Base-by-base conservation (phyloP, 202 grass and related monocot species). In the Carex arenaria region DNA sequence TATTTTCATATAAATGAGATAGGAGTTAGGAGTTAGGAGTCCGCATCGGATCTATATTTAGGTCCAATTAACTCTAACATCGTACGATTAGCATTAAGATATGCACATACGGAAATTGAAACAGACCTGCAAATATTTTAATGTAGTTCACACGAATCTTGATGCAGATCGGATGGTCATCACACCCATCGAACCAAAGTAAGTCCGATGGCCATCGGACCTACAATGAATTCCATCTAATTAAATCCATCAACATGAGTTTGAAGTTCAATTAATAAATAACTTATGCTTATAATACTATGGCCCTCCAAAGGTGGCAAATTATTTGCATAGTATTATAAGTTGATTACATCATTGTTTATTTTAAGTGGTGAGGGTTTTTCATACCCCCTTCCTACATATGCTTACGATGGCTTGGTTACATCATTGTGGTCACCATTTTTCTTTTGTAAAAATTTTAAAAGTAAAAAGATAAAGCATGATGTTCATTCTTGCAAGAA, bases 401-500 rank as follows among this genome's bases (percentile, higher is more conserved):
- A 8, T 43, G 42, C 42, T 8, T 43, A 43, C 5, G 42, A 43
- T 7, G 42, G 42, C 42, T 72, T 72, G 69, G 53, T 73, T 52
- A 52, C 20, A 73, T 73, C 70, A 53, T 53, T 52, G 70, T 15
- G 1, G 51, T 28, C 45, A 73, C 52, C 1, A 28, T 14, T 72
- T 51, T 13, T 52, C 22, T 26, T 72, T 66, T 67, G 5, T 67
- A 20, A 45, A 51, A 26, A 52, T 51, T 57, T 14, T 7, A 51
- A 72, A 72, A 72, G 69, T 73, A 53, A 73, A 52, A 73, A 53
- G 22, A 17, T 5, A 12, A 52, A 73, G 22, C 70, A 73, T 73
- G 20, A 73, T 52, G 43, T 30, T 11, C 70, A 73, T 49, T 49
- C 10, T 15, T 51, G 19, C 1, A 45, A 23, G 69, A 51, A 47